Conservation (phyloP, 2,329 filamentous ascomycete species). For the Ceratocystis eucalypticola region DNA sequence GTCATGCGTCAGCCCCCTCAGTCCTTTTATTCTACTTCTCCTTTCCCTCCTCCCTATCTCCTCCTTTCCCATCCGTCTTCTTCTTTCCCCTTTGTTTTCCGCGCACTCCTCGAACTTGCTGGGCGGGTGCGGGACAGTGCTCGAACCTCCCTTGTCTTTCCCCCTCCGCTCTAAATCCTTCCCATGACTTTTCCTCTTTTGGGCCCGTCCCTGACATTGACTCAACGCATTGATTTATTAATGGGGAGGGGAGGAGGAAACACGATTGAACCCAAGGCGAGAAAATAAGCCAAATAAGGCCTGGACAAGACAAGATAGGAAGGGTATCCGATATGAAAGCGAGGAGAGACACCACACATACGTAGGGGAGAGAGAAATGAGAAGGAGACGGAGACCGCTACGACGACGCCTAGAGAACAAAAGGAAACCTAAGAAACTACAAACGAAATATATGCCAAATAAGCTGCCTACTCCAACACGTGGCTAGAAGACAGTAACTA, state of each 20-base stretch:
- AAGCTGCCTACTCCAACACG: not conserved
- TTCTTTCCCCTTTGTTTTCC: not conserved
- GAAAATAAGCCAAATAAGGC: not conserved
- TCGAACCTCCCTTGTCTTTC: constrained; percentile 1
- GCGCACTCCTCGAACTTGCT: not conserved
- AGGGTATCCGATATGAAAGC: not conserved
- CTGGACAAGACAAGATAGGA: not conserved
- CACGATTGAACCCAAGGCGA: not conserved
- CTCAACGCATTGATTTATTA: not conserved
- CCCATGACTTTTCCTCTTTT: constrained; percentile 3
- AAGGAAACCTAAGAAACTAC: not conserved
- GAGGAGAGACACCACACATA: not conserved
- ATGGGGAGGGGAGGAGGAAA: not conserved
- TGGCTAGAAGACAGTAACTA: not conserved
- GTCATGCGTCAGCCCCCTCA: not conserved
- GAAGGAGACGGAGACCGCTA: not conserved
- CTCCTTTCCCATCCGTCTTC: not conserved
- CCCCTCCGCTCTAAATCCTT: constrained; percentile 8
- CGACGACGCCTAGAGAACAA: not conserved
- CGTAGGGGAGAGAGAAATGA: not conserved
- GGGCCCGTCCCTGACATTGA: constrained; percentile 1
- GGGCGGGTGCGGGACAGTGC: not conserved
- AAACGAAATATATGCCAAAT: not conserved
- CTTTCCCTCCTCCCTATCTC: not conserved
- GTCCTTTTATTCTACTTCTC: not conserved